Conservation (phyloP, 1,139 yeast genomes). For the Kodamaea sp. region DNA sequence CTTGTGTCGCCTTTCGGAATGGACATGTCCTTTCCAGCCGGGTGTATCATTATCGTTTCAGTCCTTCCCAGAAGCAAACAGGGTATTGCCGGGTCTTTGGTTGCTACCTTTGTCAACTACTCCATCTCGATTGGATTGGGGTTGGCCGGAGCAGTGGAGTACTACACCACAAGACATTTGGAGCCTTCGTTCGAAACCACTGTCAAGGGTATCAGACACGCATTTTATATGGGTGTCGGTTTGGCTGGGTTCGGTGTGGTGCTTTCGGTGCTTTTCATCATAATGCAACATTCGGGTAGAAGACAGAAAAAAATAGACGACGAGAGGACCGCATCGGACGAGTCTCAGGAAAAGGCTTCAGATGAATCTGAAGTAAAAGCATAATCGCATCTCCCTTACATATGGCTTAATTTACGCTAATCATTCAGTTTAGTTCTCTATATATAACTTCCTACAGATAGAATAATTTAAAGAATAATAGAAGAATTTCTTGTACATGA, state of each 20-base stretch:
- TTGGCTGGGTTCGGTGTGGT: slow-evolving; percentile 48
- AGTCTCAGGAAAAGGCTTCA: too few relatives aligned
- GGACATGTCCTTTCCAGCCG: slow-evolving; percentile 70
- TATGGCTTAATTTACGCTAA: too few relatives aligned
- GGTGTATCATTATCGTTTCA: slow-evolving; percentile 50
- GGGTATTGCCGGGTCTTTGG: slow-evolving; percentile 67
- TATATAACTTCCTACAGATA: too few relatives aligned
- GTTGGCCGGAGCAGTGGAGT: slow-evolving; percentile 62
- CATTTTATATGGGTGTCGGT: slow-evolving; percentile 54
- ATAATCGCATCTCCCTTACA: background rate
- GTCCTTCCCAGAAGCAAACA: slow-evolving; percentile 56
- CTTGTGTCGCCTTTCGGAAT: slow-evolving; percentile 57
- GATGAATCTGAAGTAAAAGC: too few relatives aligned
- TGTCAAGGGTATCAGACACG: slow-evolving; percentile 42
- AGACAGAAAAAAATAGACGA: slow-evolving; percentile 1
- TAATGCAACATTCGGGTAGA: slow-evolving; percentile 9
- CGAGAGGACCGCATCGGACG: too few relatives aligned
- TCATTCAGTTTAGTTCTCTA: too few relatives aligned
- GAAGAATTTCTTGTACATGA: too few relatives aligned
- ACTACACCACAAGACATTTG: slow-evolving; percentile 36
- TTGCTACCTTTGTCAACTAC: slow-evolving; percentile 62
- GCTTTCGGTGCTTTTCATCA: slow-evolving; percentile 23
- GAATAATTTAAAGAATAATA: too few relatives aligned
- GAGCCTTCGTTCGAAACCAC: slow-evolving; percentile 25
- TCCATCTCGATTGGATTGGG: slow-evolving; percentile 66